Evolutionary conservation across 805 yeast genomes (phyloP), one percentile per base, ranked within the genome.

Genomic region (Suhomyces faveliae): DNA sequence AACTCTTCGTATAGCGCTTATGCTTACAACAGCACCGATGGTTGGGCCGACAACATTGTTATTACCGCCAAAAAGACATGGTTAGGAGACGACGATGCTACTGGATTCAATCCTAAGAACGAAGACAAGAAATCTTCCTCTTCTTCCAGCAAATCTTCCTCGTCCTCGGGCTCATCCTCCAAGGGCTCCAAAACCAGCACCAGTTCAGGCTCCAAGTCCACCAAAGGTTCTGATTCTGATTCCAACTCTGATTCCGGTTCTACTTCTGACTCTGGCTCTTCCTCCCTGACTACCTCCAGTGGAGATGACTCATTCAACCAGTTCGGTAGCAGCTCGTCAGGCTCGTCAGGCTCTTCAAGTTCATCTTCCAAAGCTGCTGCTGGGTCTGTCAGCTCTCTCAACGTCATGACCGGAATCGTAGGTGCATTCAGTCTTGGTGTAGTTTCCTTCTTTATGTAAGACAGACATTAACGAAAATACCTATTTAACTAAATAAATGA

Each of bases 51-150:
- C 17, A 56, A 68, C 49, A 71, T 91, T 40, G 74, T 73, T 59
- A 74, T 90, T 58, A 79, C 91, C 15, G 80, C 85, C 60, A 79
- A 81, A 43, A 71, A 71, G 57, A 79, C 90, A 4, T 68, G 77
- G 59, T 67, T 90, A 50, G 86, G 81, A 11, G 74, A 80, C 38
- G 60, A 64, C n/a, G 82, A 77, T 24, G 87, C 83, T 24, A 72
- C 84, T 23, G 97, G 97, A 9, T 69, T 80, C 42, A 77, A 87
- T 57, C 81, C 83, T 13, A 72, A 76, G 43, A 61, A 54, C 42
- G 53, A 37, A 20, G n/a, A 17, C 25, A 57, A 11, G 54, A 53
- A 38, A 51, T 10, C 23, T 27, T 35, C 49, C n/a, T 41, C 29
- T 15, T 46, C 42, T n/a, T 58, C 51, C 24, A 27, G 53, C 39